These are phyloP conservation scores for Mrakia hoshinonis DNA, from an alignment of 768 basidiomycete species.

Conservation along the genomic window DNA sequence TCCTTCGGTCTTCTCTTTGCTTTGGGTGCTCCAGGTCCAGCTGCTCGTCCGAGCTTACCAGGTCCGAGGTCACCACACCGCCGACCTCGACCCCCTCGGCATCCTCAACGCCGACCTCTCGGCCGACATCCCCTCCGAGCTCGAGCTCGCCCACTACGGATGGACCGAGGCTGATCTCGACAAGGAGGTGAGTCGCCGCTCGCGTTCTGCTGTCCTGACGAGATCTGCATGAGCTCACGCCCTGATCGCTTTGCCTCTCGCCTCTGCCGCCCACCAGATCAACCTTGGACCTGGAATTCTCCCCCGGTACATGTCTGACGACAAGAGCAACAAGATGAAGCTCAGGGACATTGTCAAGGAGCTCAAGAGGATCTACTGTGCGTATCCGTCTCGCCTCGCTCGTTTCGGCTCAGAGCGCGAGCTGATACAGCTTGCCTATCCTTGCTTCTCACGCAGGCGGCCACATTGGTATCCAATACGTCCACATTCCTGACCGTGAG, in stretches of 20 bases:
- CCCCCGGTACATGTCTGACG: constrained; percentile 84
- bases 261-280: constrained; percentile 44
- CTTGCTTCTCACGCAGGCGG: constrained; percentile 51
- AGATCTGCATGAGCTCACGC: not conserved
- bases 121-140: constrained; percentile 69
- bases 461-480: constrained; percentile 46
- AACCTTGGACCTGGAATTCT: constrained; percentile 91
- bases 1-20: not conserved
- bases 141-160: constrained; percentile 87
- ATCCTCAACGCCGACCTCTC: constrained; percentile 83
- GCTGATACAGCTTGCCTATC: not conserved
- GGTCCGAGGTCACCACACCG: constrained; percentile 94
- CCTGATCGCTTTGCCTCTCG: not conserved
- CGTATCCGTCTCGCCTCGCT: constrained; percentile 37
- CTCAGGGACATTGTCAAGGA: constrained; percentile 83
- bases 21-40: constrained; percentile 62
- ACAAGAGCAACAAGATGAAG: constrained; percentile 76
- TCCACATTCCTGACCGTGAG: constrained; percentile 93
- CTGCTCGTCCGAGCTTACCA: constrained; percentile 96
- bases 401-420: not conserved
- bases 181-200: constrained; percentile 49
- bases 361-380: constrained; percentile 88
- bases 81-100: constrained; percentile 89
- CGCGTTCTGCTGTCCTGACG: not conserved
- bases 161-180: constrained; percentile 90